phyloP scores from a whole-genome alignment of 345 rosid species.

The Laguncularia racemosa region DNA sequence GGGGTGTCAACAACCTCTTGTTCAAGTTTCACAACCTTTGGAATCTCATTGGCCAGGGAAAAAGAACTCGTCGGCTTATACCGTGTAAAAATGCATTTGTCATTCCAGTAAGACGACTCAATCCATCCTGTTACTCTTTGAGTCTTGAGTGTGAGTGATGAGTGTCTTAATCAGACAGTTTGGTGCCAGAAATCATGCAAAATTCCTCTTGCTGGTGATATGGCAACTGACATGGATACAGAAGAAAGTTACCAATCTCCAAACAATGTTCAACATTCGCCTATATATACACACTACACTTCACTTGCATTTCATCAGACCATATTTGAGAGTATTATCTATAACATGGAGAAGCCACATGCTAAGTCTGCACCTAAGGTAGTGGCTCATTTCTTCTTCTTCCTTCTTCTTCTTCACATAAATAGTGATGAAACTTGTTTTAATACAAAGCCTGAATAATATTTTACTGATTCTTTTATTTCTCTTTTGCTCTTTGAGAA shows the following conservation, averaged over 20 bases:
- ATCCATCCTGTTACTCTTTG: too few relatives aligned
- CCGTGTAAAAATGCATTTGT: too few relatives aligned
- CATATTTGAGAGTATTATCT: background rate
- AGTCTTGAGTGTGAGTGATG: background rate
- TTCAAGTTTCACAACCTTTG: too few relatives aligned
- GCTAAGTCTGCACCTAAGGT: conserved; percentile 64
- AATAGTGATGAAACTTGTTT: background rate
- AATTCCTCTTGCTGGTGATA: conserved; percentile 41
- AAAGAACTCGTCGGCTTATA: too few relatives aligned
- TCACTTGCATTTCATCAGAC: background rate
- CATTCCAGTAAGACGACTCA: too few relatives aligned
- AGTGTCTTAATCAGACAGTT: conserved; percentile 78
- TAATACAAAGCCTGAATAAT: background rate
- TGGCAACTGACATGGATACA: conserved; percentile 47
- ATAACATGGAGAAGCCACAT: conserved; percentile 54
- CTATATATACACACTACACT: conserved; percentile 39
- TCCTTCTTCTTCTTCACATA: background rate
- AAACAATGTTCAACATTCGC: conserved; percentile 28
- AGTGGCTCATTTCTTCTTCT: conserved; percentile 3
- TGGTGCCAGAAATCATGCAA: conserved; percentile 48
- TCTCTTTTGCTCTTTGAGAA: conserved; percentile 9
- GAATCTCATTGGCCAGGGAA: too few relatives aligned
- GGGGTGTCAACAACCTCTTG: too few relatives aligned
- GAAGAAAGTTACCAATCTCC: conserved; percentile 65
- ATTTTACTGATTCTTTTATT: background rate